phyloP scores from a whole-genome alignment of 768 basidiomycete genomes.

The Psilocybe subaeruginosa region DNA sequence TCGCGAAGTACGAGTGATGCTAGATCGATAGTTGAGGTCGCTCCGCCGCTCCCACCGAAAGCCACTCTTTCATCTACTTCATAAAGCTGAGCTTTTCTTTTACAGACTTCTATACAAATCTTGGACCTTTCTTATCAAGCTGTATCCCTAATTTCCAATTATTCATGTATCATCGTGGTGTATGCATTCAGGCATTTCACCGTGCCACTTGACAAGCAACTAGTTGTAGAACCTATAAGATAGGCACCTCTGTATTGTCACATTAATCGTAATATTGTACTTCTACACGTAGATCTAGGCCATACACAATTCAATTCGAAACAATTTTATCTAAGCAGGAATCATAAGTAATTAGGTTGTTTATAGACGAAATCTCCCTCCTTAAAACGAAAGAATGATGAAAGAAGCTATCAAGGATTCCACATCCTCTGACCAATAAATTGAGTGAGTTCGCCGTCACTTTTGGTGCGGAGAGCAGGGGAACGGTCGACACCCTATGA shows the following conservation, averaged over 20 bases:
- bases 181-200: not conserved
- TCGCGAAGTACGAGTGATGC: constrained; percentile 12
- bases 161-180: not conserved
- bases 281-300: not conserved
- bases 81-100: constrained; percentile 8
- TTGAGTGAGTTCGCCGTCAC: constrained; percentile 54
- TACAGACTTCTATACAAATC: not conserved
- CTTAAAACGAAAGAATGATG: not conserved
- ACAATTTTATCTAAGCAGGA: not conserved
- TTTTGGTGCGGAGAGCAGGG: constrained; percentile 54
- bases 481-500: constrained; percentile 57
- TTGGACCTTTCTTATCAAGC: not conserved
- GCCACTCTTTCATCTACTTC: constrained; percentile 4
- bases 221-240: not conserved
- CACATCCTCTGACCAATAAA: constrained; percentile 74
- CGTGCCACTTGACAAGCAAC: not conserved
- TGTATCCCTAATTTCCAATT: constrained; percentile 1
- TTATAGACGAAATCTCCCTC: not conserved
- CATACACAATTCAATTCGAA: not conserved
- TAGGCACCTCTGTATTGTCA: not conserved
- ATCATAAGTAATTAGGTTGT: not conserved
- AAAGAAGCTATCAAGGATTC: constrained; percentile 44
- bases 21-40: constrained; percentile 15
- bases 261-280: constrained; percentile 1
- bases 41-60: constrained; percentile 30